A percentile compares a stretch with the other conserved stretches of the same genome.
Evolutionary conservation across 768 basidiomycete genomes (phyloP).

Genomic region (Amanita pseudoporphyria): DNA sequence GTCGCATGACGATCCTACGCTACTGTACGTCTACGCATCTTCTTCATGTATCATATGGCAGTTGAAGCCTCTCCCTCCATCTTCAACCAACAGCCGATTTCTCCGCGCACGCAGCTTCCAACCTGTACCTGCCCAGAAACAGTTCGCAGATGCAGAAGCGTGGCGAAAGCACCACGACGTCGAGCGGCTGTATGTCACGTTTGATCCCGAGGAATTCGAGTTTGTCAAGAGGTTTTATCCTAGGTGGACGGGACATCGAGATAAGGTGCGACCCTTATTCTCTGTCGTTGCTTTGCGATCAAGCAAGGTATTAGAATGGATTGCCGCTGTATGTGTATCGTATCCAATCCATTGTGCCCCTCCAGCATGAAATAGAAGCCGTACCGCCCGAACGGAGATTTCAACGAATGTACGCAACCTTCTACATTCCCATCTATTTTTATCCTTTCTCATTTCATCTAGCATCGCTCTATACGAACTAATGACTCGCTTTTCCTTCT

Average conservation of each 20-base stretch:
- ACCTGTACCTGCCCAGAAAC: constrained; percentile 49
- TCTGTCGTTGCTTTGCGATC: background rate
- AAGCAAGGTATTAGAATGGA: constrained; percentile 38
- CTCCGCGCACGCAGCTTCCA: constrained; percentile 72
- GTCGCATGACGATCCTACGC: constrained; percentile 56
- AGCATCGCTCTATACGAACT: constrained; percentile 60
- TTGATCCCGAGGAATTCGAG: constrained; percentile 53
- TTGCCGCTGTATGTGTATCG: constrained; percentile 72
- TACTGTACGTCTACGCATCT: constrained; percentile 36
- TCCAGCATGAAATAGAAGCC: constrained; percentile 53
- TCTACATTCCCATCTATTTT: background rate
- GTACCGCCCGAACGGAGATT: constrained; percentile 46
- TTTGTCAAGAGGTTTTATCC: constrained; percentile 58
- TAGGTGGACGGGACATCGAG: constrained; percentile 71
- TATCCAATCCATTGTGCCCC: constrained; percentile 46
- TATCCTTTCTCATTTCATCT: background rate
- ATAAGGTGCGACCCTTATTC: constrained; percentile 67
- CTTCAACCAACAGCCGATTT: constrained; percentile 67
- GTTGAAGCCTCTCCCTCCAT: no score
- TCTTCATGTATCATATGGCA: no score
- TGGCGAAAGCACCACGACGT: constrained; percentile 64
- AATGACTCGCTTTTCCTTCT: constrained; percentile 56
- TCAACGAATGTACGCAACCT: constrained; percentile 57
- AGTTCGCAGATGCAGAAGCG: constrained; percentile 56
- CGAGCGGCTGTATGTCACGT: constrained; percentile 49